Percentiles rank a stretch among this genome's conserved stretches.
These are phyloP conservation scores for Verticillium dahliae DNA, from an alignment of 2,329 filamentous ascomycete species.

Conservation along the genomic window DNA sequence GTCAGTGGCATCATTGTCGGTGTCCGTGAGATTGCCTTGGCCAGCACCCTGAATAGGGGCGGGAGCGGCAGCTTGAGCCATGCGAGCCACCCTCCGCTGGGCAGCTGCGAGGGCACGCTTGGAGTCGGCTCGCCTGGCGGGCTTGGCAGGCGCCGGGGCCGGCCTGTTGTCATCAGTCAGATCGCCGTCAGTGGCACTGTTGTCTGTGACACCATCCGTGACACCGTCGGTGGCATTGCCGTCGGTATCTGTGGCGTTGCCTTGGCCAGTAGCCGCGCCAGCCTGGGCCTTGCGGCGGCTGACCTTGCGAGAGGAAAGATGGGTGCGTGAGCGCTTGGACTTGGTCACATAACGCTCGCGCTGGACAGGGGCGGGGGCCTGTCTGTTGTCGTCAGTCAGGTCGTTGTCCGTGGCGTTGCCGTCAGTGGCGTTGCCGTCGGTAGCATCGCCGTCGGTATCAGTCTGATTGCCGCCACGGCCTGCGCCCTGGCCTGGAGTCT, in stretches of 20 bases:
- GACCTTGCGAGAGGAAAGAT: background rate
- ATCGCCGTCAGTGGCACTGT: background rate
- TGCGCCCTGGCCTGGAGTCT: slow-evolving; percentile 10
- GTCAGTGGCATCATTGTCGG: background rate
- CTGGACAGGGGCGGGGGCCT: background rate
- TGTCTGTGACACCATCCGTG: background rate
- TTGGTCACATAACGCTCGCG: background rate
- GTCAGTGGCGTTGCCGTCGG: background rate
- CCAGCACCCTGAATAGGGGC: slow-evolving; percentile 11
- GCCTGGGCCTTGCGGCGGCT: background rate
- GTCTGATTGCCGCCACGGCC: background rate
- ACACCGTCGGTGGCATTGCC: background rate
- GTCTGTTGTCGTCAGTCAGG: background rate
- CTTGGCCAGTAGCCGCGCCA: background rate
- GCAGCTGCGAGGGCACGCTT: background rate
- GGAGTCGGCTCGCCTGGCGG: background rate
- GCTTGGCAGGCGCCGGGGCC: background rate
- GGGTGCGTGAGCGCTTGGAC: background rate
- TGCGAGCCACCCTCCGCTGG: background rate
- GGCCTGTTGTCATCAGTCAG: background rate
- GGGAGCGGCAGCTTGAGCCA: background rate
- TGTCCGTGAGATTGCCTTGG: background rate
- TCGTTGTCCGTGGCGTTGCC: background rate
- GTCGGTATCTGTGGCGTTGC: background rate
- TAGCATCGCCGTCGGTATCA: background rate